Conservation (phyloP, 768 basidiomycete species). For the Coprinopsis sp. region DNA sequence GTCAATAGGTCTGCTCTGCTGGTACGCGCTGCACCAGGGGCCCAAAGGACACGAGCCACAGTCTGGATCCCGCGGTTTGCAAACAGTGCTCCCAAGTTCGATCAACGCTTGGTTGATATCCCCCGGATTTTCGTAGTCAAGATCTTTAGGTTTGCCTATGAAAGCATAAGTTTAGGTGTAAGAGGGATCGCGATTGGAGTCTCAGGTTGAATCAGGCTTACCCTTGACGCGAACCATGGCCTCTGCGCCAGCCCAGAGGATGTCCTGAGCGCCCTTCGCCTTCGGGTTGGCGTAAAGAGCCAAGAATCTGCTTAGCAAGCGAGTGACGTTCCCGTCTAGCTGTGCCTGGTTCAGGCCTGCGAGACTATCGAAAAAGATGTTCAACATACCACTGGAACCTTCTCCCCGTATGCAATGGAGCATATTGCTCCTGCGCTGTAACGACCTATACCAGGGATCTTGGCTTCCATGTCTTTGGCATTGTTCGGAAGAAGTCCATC, state of each 20-base stretch:
- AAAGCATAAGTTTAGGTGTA: slow-evolving; percentile 1
- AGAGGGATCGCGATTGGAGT: neutral
- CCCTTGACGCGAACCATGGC: slow-evolving; percentile 52
- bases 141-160: slow-evolving; percentile 10
- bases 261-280: slow-evolving; percentile 67
- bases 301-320: slow-evolving; percentile 78
- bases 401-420: slow-evolving; percentile 85
- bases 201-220: slow-evolving; percentile 7
- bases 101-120: slow-evolving; percentile 93
- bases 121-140: slow-evolving; percentile 44
- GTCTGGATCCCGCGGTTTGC: slow-evolving; percentile 76
- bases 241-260: slow-evolving; percentile 78
- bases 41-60: slow-evolving; percentile 72
- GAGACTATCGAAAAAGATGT: neutral
- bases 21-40: slow-evolving; percentile 64
- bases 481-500: slow-evolving; percentile 74
- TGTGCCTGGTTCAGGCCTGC: slow-evolving; percentile 23
- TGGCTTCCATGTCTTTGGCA: slow-evolving; percentile 73
- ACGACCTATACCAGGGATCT: slow-evolving; percentile 83
- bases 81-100: slow-evolving; percentile 91
- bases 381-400: slow-evolving; percentile 73
- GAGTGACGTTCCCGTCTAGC: slow-evolving; percentile 89
- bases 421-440: slow-evolving; percentile 85
- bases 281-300: slow-evolving; percentile 82
- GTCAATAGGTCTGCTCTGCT: slow-evolving; percentile 11